A percentile compares a stretch with the other conserved stretches of the same genome.
Evolutionary conservation across 75 land plant genomes (phyloP).

Genomic region (Picea glauca): DNA sequence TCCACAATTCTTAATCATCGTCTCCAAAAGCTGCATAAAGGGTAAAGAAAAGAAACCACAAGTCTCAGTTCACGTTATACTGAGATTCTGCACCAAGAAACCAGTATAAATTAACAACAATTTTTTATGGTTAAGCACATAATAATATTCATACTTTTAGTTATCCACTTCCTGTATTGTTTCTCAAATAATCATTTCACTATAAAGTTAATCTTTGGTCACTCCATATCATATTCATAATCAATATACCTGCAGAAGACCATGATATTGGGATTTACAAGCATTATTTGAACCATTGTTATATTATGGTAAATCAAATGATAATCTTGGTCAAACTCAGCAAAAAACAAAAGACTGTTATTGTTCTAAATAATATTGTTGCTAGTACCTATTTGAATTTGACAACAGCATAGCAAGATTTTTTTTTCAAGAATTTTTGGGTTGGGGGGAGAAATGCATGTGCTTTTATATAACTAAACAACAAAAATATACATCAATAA

Average conservation of each 20-base stretch:
- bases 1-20: slow-evolving; percentile 96
- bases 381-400: too few relatives aligned
- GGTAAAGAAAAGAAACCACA: too few relatives aligned
- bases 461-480: too few relatives aligned
- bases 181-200: background rate
- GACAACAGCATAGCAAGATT: too few relatives aligned
- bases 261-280: background rate
- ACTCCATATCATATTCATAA: background rate
- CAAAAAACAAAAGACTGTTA: background rate
- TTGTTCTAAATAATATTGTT: too few relatives aligned
- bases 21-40: slow-evolving; percentile 82
- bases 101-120: background rate
- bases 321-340: background rate
- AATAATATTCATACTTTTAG: background rate
- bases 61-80: too few relatives aligned
- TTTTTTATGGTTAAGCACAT: background rate
- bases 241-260: background rate
- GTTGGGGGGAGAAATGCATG: too few relatives aligned
- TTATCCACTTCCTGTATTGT: background rate
- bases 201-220: background rate
- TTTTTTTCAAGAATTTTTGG: too few relatives aligned
- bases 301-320: background rate
- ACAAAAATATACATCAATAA: too few relatives aligned
- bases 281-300: background rate
- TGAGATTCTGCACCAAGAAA: too few relatives aligned